Conservation (phyloP, 352 stramenopile species). For the Blastocystis sp. region DNA sequence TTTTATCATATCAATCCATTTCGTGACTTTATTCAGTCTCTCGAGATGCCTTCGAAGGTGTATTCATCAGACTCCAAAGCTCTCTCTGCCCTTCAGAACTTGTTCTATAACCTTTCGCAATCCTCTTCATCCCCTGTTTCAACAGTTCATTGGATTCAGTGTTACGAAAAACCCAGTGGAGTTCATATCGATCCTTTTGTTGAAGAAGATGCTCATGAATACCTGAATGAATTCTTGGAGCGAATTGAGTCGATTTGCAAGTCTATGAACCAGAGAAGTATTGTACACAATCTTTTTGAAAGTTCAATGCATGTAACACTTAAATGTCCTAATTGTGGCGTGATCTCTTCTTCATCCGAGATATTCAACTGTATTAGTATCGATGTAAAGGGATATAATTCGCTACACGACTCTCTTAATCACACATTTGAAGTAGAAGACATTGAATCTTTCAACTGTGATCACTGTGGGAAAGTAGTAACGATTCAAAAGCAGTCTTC, state of each 20-base stretch:
- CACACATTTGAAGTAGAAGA: constrained; percentile 62
- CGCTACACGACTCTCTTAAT: constrained; percentile 62
- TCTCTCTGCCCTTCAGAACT: constrained; percentile 65
- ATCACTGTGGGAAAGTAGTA: constrained; percentile 60
- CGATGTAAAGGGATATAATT: constrained; percentile 62
- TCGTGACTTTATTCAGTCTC: constrained; percentile 57
- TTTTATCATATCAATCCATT: constrained; percentile 65
- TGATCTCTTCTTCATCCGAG: constrained; percentile 52
- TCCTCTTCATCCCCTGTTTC: constrained; percentile 62
- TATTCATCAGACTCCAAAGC: constrained; percentile 29
- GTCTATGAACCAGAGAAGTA: background rate
- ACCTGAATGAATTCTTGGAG: constrained; percentile 65
- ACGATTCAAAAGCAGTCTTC: constrained; percentile 64
- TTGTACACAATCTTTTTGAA: constrained; percentile 57
- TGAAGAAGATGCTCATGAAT: constrained; percentile 69
- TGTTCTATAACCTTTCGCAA: constrained; percentile 64
- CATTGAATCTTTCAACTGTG: constrained; percentile 65
- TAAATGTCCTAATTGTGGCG: constrained; percentile 61
- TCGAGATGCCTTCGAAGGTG: background rate
- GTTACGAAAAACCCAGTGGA: constrained; percentile 63
- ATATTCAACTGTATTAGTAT: constrained; percentile 62
- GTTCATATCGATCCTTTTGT: constrained; percentile 63
- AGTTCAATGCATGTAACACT: constrained; percentile 64
- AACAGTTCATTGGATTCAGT: constrained; percentile 61
- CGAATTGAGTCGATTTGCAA: constrained; percentile 59